phyloP scores from a whole-genome alignment of 495 filamentous ascomycete genomes.

The Sporormia fimetaria region DNA sequence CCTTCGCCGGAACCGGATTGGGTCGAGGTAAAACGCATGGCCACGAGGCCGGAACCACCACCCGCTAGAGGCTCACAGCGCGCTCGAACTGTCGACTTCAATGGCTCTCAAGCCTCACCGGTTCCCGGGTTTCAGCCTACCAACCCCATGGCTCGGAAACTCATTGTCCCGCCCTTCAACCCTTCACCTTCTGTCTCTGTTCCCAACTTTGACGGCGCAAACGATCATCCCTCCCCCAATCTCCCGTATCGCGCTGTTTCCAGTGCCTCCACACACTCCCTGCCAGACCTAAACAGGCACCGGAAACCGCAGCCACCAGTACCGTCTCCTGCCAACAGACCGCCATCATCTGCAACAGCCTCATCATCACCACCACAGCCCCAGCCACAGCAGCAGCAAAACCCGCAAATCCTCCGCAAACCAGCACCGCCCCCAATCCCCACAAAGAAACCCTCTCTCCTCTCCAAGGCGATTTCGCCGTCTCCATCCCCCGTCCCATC shows the following conservation, averaged over 20 bases:
- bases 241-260: constrained; percentile 4
- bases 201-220: constrained; percentile 8
- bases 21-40: constrained; percentile 43
- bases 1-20: constrained; percentile 62
- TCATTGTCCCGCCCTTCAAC: constrained; percentile 14
- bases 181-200: not conserved
- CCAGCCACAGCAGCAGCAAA: too few species aligned
- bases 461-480: constrained; percentile 18
- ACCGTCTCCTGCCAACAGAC: not conserved
- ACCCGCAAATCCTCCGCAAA: constrained; percentile 29
- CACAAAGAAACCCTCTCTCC: constrained; percentile 32
- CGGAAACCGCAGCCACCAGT: constrained; percentile 3
- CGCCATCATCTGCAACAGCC: constrained; percentile 6
- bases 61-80: constrained; percentile 11
- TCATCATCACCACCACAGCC: too few species aligned
- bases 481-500: constrained; percentile 12
- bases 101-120: constrained; percentile 1
- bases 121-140: not conserved
- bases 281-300: too few species aligned
- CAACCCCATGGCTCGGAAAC: constrained; percentile 10
- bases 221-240: constrained; percentile 3
- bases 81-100: constrained; percentile 9
- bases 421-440: constrained; percentile 31
- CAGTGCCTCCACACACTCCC: constrained; percentile 8
- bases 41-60: constrained; percentile 12